phyloP scores from a whole-genome alignment of 257 asterid genomes.

The Verbena officinalis region DNA sequence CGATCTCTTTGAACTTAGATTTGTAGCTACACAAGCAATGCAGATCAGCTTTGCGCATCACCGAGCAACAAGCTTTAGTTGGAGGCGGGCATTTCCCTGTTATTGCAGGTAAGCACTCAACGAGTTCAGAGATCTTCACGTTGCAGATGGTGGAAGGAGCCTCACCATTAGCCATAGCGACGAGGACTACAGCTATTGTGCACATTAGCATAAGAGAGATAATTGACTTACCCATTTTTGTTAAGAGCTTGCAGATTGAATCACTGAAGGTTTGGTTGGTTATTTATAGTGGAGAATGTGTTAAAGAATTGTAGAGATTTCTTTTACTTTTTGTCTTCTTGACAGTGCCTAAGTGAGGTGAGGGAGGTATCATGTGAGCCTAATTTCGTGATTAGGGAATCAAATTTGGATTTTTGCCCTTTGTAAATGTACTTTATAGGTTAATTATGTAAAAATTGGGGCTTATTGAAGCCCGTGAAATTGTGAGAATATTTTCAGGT shows the following conservation, averaged over 20 bases:
- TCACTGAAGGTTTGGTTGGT: neutral
- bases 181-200: conserved; percentile 3
- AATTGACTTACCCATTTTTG: conserved; percentile 24
- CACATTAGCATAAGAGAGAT: conserved; percentile 1
- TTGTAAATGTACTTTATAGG: neutral
- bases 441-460: neutral
- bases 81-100: conserved; percentile 51
- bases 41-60: conserved; percentile 40
- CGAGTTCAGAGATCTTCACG: conserved; percentile 45
- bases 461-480: conserved; percentile 29
- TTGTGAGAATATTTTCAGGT: conserved; percentile 26
- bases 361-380: conserved; percentile 16
- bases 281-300: conserved; percentile 17
- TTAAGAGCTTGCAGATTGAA: neutral
- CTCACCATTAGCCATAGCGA: conserved; percentile 4
- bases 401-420: conserved; percentile 20
- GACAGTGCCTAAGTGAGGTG: too few relatives aligned
- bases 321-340: neutral
- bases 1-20: conserved; percentile 34
- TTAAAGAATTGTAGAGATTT: neutral
- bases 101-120: conserved; percentile 55
- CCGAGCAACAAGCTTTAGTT: conserved; percentile 43
- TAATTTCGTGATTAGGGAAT: neutral
- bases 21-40: conserved; percentile 51
- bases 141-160: conserved; percentile 44